Percentiles rank a stretch among this genome's conserved stretches.
Conservation (phyloP, 2,329 filamentous ascomycete genomes). For the Davidsoniella eucalypti region DNA sequence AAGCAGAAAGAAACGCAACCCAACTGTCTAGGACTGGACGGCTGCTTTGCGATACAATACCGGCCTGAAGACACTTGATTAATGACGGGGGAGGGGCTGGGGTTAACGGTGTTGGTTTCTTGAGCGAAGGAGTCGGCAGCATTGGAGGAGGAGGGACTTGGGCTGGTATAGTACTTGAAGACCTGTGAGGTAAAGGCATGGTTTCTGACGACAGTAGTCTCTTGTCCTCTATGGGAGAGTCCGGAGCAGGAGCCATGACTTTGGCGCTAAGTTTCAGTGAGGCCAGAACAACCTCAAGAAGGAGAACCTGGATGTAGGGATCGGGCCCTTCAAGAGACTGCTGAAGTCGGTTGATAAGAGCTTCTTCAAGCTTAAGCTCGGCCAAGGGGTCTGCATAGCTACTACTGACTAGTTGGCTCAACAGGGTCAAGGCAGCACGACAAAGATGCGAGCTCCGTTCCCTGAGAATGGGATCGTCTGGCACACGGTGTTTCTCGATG, state of each 20-base stretch:
- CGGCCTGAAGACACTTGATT: slow-evolving; percentile 71
- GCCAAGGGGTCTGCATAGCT: slow-evolving; percentile 43
- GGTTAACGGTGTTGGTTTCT: background rate
- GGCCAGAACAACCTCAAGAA: slow-evolving; percentile 64
- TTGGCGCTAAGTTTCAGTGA: slow-evolving; percentile 46
- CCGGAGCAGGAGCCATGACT: slow-evolving; percentile 32
- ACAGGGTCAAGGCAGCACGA: slow-evolving; percentile 49
- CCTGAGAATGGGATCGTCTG: slow-evolving; percentile 20
- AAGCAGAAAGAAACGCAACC: slow-evolving; percentile 71
- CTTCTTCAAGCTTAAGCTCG: slow-evolving; percentile 50
- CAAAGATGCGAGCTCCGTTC: slow-evolving; percentile 49
- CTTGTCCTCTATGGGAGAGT: slow-evolving; percentile 36
- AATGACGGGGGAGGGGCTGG: slow-evolving; percentile 50
- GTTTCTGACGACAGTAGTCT: background rate
- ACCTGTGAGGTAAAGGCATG: no score
- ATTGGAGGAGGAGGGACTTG: background rate
- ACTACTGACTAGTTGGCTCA: slow-evolving; percentile 52
- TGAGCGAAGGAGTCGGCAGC: background rate
- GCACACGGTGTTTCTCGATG: slow-evolving; percentile 29
- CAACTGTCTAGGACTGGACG: slow-evolving; percentile 76
- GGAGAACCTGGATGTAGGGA: slow-evolving; percentile 55
- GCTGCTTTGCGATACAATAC: slow-evolving; percentile 58
- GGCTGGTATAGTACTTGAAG: background rate
- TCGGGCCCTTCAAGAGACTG: slow-evolving; percentile 45
- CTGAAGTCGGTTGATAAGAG: slow-evolving; percentile 52